These are phyloP conservation scores for Alternaria gansuensis DNA, from an alignment of 2,329 filamentous ascomycete species.

Conservation along the genomic window DNA sequence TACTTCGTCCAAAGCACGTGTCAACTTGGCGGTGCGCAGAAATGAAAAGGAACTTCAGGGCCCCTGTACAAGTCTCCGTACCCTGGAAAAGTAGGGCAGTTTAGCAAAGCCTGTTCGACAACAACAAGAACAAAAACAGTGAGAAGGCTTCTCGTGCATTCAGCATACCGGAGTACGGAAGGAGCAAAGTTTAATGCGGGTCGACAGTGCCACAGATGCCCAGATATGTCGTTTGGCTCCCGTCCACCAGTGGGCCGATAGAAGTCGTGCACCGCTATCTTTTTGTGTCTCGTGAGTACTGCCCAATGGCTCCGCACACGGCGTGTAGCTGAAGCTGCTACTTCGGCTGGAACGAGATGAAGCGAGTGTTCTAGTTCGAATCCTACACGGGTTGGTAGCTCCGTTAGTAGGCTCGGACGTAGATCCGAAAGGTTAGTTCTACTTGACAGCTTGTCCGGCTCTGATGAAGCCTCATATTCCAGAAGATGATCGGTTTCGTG, in stretches of 20 bases:
- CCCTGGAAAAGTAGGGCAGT: conserved; percentile 20
- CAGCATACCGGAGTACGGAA: conserved; percentile 11
- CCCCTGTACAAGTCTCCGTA: conserved; percentile 19
- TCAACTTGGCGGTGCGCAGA: conserved; percentile 27
- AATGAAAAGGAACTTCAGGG: conserved; percentile 20
- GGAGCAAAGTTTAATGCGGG: conserved; percentile 33
- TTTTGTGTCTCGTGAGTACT: conserved; percentile 31
- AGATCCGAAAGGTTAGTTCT: conserved; percentile 41
- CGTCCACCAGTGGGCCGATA: conserved; percentile 33
- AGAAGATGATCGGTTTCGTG: conserved; percentile 29
- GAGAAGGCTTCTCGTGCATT: conserved; percentile 3
- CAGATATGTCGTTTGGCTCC: conserved; percentile 27
- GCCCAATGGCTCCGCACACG: conserved; percentile 30
- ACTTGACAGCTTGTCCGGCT: conserved; percentile 26
- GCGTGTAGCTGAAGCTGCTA: conserved; percentile 20
- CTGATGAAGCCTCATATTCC: conserved; percentile 29
- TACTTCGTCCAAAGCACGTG: conserved; percentile 34
- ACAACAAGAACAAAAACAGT: conserved; percentile 13
- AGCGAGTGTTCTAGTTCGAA: conserved; percentile 30
- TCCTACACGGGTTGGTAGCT: conserved; percentile 30
- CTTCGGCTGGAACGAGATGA: conserved; percentile 26
- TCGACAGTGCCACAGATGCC: conserved; percentile 35
- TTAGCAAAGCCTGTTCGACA: conserved; percentile 14
- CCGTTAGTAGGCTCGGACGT: conserved; percentile 38
- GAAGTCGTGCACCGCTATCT: conserved; percentile 28